Conservation (phyloP, 2,329 filamentous ascomycete genomes). For the Hypoxylon sp. region DNA sequence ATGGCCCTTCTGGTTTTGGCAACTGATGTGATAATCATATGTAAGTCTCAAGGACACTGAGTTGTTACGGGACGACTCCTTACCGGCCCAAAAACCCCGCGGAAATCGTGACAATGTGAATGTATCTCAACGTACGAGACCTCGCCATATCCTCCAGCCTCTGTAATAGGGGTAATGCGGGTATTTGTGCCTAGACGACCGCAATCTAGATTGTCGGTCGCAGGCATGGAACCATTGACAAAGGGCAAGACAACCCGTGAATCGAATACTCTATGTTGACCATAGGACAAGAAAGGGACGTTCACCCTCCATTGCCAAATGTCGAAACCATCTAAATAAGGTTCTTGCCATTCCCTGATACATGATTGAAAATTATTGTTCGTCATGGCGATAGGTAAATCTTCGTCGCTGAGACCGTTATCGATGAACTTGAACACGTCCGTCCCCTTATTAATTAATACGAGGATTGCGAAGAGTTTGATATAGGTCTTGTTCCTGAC, state of each 20-base stretch:
- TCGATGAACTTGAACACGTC: constrained; percentile 33
- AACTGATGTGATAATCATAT: constrained; percentile 5
- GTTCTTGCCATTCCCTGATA: not conserved
- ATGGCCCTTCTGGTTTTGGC: constrained; percentile 16
- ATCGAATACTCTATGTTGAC: constrained; percentile 9
- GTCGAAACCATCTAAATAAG: constrained; percentile 5
- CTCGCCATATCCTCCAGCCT: constrained; percentile 21
- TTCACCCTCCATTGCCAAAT: constrained; percentile 28
- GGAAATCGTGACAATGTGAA: constrained; percentile 20
- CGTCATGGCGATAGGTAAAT: not conserved
- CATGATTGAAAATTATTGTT: not conserved
- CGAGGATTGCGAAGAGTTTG: constrained; percentile 21
- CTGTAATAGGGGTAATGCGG: not conserved
- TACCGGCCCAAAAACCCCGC: constrained; percentile 5
- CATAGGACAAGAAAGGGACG: constrained; percentile 20
- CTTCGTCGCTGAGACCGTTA: constrained; percentile 2
- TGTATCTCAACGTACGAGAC: constrained; percentile 33
- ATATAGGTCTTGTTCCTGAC: constrained; percentile 8
- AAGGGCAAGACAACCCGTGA: constrained; percentile 13
- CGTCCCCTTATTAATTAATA: not conserved
- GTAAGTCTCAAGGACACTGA: not conserved
- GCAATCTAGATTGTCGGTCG: not conserved
- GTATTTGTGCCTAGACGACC: not conserved
- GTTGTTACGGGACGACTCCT: not conserved
- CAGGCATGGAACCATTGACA: not conserved